phyloP scores from a whole-genome alignment of 345 rosid genomes.

The Firmiana major region DNA sequence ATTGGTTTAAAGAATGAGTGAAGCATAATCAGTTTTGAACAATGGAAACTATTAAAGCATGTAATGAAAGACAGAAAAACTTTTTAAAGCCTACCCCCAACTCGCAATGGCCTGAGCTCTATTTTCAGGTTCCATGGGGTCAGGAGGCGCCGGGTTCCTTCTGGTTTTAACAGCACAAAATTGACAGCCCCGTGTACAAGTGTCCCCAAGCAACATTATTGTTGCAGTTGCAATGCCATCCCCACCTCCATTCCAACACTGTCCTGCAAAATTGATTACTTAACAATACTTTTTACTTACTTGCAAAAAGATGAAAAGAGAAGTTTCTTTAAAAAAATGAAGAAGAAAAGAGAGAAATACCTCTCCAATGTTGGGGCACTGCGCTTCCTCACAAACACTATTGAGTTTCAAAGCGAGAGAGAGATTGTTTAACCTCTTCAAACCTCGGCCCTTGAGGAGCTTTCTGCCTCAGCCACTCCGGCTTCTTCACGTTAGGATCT shows the following conservation, averaged over 20 bases:
- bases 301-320: background rate
- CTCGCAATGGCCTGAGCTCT: conserved; percentile 85
- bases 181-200: conserved; percentile 97
- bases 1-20: background rate
- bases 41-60: background rate
- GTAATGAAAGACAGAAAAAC: background rate
- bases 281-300: background rate
- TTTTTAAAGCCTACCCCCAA: conserved; percentile 69
- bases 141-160: conserved; percentile 85
- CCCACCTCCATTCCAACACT: conserved; percentile 99
- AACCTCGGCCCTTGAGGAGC: conserved; percentile 86
- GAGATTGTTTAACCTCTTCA: conserved; percentile 67
- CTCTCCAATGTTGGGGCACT: conserved; percentile 97
- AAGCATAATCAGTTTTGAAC: background rate
- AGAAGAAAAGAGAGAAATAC: conserved; percentile 22
- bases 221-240: conserved; percentile 97
- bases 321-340: background rate
- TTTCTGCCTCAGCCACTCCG: conserved; percentile 85
- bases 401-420: conserved; percentile 77
- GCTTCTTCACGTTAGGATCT: conserved; percentile 81
- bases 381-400: conserved; percentile 96
- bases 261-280: background rate
- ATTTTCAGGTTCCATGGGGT: conserved; percentile 87
- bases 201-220: conserved; percentile 95
- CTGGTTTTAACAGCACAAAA: conserved; percentile 99